Conservation (phyloP, 2,329 filamentous ascomycete genomes). For the Blastomyces silverae region DNA sequence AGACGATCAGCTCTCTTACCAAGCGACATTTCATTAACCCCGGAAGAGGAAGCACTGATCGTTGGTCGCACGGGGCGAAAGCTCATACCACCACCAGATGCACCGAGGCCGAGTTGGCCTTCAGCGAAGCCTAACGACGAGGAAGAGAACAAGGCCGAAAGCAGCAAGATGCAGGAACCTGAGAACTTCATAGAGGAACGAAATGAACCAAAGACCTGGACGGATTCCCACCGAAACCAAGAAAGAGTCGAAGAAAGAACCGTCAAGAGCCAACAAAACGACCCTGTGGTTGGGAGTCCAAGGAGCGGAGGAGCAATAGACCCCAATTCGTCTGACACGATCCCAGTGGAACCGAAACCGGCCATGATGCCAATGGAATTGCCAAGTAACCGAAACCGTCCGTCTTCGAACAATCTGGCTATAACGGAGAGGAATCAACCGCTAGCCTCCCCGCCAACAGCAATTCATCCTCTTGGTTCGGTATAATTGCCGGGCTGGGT, state of each 20-base stretch:
- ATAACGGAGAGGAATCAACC: conserved; percentile 11
- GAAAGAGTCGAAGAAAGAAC: neutral
- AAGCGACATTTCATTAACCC: conserved; percentile 10
- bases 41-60: conserved; percentile 13
- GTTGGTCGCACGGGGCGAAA: conserved; percentile 15
- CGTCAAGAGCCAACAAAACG: neutral
- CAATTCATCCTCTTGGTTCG: neutral
- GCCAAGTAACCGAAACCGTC: conserved; percentile 34
- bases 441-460: neutral
- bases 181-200: neutral
- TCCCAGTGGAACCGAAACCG: neutral
- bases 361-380: neutral
- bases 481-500: neutral
- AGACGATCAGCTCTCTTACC: conserved; percentile 16
- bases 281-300: neutral
- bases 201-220: neutral
- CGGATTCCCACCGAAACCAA: neutral
- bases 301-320: neutral
- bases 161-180: neutral
- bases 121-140: neutral
- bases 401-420: conserved; percentile 13
- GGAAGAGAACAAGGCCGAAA: neutral
- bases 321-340: neutral
- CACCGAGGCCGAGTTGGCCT: conserved; percentile 7
- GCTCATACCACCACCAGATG: conserved; percentile 13